These are phyloP conservation scores for Aspergillus hancockii DNA, from an alignment of 495 filamentous ascomycete species.

Conservation along the genomic window DNA sequence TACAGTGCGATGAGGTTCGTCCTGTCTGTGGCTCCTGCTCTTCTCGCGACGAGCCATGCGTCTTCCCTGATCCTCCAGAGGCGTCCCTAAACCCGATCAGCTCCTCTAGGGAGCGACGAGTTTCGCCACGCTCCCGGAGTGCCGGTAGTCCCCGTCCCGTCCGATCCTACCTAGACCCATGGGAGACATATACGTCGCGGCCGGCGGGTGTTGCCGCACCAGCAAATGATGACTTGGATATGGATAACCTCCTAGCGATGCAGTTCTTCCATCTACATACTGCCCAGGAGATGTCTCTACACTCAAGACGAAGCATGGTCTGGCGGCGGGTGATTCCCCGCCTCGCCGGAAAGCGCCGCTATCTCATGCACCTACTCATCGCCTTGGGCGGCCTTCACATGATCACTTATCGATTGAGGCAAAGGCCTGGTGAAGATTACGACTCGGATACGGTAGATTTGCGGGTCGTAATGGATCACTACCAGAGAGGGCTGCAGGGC, in stretches of 20 bases:
- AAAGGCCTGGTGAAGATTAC: not conserved
- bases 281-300: constrained; percentile 20
- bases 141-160: too few relatives aligned
- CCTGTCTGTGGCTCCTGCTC: constrained; percentile 27
- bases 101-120: too few relatives aligned
- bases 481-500: constrained; percentile 27
- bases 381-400: constrained; percentile 29
- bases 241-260: constrained; percentile 26
- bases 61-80: too few relatives aligned
- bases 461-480: constrained; percentile 22
- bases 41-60: too few relatives aligned
- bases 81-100: too few relatives aligned
- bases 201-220: not conserved
- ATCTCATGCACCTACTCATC: constrained; percentile 20
- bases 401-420: not conserved
- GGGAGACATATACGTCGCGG: too few relatives aligned
- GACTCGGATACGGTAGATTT: not conserved
- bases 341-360: constrained; percentile 10
- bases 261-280: constrained; percentile 25
- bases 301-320: constrained; percentile 14
- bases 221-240: constrained; percentile 14
- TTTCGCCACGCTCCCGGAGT: too few relatives aligned
- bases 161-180: too few relatives aligned
- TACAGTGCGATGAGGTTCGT: constrained; percentile 28
- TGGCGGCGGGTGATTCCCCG: constrained; percentile 27